Evolutionary conservation across 1,284 basidiomycete species (phyloP), one percentile per base, ranked within the genome.

Genomic region (Puccinia horiana): DNA sequence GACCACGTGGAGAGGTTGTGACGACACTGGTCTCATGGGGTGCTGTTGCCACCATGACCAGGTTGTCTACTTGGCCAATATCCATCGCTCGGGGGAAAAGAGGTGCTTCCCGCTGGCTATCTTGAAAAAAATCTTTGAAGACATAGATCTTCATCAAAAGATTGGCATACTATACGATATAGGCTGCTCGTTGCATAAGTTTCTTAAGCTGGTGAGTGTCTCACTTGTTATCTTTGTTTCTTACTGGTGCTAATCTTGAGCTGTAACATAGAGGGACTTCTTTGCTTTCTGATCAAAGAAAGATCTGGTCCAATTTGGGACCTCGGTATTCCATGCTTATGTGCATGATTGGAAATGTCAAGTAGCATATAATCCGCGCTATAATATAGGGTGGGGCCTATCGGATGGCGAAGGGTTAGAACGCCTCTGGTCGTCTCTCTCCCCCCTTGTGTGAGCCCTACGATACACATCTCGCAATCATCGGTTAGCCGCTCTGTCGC

Each of bases 251-350:
- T 58, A 29, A 29, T 26, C 5, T 6, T 29, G 29, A 29, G 35
- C 35, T 67, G 32, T 67, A 9, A 26, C 29, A n/a, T 40, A 42
- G 63, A 4, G 63, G 5, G 9, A 20, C 20, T 67, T 9, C 23
- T 42, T 67, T 67, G 63, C 40, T 9, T 67, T 67, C 40, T 35
- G 12, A 6, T 18, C 20, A 9, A 23, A 67, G 29, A 37, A 67
- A 67, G 35, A 67, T 23, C 12, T 4, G 18, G 4, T 67, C 4
- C 3, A 40, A 42, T 75, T 75, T 75, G 73, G 73, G 1, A 75
- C 73, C 3, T 75, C 73, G 9, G 49, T 58, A 14, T 75, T 75
- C 49, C 73, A 75, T 47, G 73, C 73, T n/a, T 75, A 75, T 47
- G 73, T 56, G 11, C 73, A 75, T 56, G 37, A 56, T 20, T 56